Evolutionary conservation across 2,329 filamentous ascomycete species (phyloP).

Genomic region (Hypoxylon sp.): DNA sequence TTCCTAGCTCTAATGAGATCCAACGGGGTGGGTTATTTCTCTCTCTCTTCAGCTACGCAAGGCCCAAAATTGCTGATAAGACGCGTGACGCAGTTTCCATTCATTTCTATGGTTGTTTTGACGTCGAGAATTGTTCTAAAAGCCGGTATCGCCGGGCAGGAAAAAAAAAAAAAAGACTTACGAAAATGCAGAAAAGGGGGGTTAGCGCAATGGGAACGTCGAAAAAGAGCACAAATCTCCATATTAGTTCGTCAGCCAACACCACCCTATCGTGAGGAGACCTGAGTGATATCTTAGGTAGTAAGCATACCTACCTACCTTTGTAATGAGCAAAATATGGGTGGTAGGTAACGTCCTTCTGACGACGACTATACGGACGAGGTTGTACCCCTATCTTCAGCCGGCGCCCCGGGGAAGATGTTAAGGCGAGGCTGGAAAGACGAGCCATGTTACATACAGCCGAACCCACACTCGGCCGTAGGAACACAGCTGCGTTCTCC

Average conservation of each 20-base stretch:
- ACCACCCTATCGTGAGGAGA: not conserved
- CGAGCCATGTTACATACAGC: not conserved
- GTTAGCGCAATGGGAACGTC: not conserved
- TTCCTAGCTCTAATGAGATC: not conserved
- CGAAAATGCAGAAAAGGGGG: not conserved
- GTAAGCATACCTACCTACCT: not conserved
- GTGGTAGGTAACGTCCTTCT: not conserved
- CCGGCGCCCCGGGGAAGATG: not conserved
- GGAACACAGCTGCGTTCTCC: not conserved
- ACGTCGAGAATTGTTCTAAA: not conserved
- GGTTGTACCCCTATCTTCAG: not conserved
- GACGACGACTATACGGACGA: not conserved
- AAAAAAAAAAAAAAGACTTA: not conserved
- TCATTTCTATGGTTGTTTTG: not conserved
- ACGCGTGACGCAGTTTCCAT: not conserved
- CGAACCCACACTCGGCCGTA: not conserved
- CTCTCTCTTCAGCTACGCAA: constrained; percentile 1
- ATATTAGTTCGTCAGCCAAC: not conserved
- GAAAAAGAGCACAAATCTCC: not conserved
- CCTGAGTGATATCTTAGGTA: not conserved
- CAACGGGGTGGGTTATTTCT: too few relatives aligned
- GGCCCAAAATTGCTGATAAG: not conserved
- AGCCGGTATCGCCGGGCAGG: not conserved
- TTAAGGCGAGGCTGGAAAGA: not conserved
- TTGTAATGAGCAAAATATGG: not conserved